phyloP scores from a whole-genome alignment of 768 basidiomycete genomes.

The Candolleomyces eurysporus region DNA sequence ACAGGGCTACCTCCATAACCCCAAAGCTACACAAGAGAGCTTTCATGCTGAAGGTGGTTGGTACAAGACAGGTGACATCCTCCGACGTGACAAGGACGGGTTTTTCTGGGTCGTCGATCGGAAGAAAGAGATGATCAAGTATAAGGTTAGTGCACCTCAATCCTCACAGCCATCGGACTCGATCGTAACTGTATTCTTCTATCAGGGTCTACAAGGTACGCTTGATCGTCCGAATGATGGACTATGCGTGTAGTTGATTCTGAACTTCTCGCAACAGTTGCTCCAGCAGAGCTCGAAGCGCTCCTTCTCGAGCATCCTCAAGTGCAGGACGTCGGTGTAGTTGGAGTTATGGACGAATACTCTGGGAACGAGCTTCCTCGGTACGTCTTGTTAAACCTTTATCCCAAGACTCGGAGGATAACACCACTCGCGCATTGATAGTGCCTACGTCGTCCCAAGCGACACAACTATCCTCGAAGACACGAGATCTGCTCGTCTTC shows the following conservation, averaged over 20 bases:
- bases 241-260: too few relatives aligned
- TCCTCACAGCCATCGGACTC: too few relatives aligned
- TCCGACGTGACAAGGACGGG: slow-evolving; percentile 51
- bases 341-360: slow-evolving; percentile 49
- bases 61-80: slow-evolving; percentile 75
- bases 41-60: slow-evolving; percentile 52
- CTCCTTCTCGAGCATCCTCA: slow-evolving; percentile 57
- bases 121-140: slow-evolving; percentile 57
- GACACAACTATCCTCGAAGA: slow-evolving; percentile 18
- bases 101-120: slow-evolving; percentile 59
- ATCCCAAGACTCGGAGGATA: too few relatives aligned
- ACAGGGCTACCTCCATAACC: slow-evolving; percentile 60
- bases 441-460: slow-evolving; percentile 44
- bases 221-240: too few relatives aligned
- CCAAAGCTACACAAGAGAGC: slow-evolving; percentile 50
- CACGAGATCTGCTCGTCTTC: neutral
- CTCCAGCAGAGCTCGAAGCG: slow-evolving; percentile 69
- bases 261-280: slow-evolving; percentile 38
- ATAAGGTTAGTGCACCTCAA: slow-evolving; percentile 37
- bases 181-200: too few relatives aligned
- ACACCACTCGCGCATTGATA: too few relatives aligned
- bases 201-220: too few relatives aligned
- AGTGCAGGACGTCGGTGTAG: slow-evolving; percentile 64
- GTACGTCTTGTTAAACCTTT: slow-evolving; percentile 10
- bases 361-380: slow-evolving; percentile 69